phyloP scores from a whole-genome alignment of 352 stramenopile genomes.

The Pythium oligandrum region DNA sequence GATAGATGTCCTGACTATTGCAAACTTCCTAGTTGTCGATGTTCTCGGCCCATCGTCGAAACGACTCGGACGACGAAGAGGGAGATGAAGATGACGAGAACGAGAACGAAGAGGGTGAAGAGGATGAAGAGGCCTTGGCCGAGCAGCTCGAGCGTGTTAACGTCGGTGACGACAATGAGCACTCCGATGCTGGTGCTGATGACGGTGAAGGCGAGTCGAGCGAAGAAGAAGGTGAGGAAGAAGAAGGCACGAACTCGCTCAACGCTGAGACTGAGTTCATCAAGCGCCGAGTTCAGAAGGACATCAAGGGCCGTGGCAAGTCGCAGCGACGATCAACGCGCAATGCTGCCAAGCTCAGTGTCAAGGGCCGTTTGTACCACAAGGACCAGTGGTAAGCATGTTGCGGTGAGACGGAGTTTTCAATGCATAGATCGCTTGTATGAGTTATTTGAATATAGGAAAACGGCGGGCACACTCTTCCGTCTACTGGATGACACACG shows the following conservation, averaged over 20 bases:
- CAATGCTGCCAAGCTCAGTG: slow-evolving; percentile 79
- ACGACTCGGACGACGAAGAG: slow-evolving; percentile 31
- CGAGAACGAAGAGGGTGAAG: slow-evolving; percentile 26
- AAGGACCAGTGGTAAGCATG: slow-evolving; percentile 68
- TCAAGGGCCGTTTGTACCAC: slow-evolving; percentile 83
- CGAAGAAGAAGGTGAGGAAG: slow-evolving; percentile 18
- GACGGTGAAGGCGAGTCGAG: slow-evolving; percentile 7
- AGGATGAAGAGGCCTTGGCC: slow-evolving; percentile 22
- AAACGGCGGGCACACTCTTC: not conserved
- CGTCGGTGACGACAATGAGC: slow-evolving; percentile 22
- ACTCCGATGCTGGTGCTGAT: slow-evolving; percentile 15
- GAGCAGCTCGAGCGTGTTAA: slow-evolving; percentile 31
- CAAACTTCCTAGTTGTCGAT: slow-evolving; percentile 60
- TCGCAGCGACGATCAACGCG: slow-evolving; percentile 49
- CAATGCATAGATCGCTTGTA: no score
- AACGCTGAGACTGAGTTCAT: slow-evolving; percentile 67
- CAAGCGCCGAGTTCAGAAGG: slow-evolving; percentile 77
- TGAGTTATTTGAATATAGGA: no score
- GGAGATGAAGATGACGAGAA: slow-evolving; percentile 26
- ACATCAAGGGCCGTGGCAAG: slow-evolving; percentile 56
- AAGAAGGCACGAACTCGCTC: slow-evolving; percentile 27
- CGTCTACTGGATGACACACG: slow-evolving; percentile 77
- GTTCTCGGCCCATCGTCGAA: slow-evolving; percentile 59
- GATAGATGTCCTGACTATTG: not conserved
- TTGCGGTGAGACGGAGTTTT: not conserved